Conservation (phyloP, 1,284 basidiomycete genomes). For the Microbotryomycetes sp. region DNA sequence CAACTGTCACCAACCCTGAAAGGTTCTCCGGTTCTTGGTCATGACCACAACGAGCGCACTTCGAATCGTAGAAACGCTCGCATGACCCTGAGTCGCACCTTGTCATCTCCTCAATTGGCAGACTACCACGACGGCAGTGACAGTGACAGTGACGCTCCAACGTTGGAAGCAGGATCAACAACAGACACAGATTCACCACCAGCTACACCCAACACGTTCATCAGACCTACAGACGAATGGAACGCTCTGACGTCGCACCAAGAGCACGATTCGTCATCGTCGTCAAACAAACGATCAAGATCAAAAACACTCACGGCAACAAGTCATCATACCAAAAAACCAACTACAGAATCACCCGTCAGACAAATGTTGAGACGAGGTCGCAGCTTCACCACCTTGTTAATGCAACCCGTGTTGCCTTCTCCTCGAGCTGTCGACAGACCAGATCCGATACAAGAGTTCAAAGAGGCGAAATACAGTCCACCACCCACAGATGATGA, state of each 20-base stretch:
- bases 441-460: slow-evolving; percentile 11
- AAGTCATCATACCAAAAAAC: too few species aligned
- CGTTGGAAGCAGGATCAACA: background rate
- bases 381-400: slow-evolving; percentile 28
- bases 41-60: background rate
- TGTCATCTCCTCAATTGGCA: background rate
- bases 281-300: background rate
- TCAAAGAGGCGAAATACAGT: background rate
- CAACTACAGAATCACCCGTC: background rate
- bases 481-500: slow-evolving; percentile 7
- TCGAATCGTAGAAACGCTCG: background rate
- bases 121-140: background rate
- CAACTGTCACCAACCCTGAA: slow-evolving; percentile 5
- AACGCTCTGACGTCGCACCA: background rate
- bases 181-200: background rate
- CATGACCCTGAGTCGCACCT: slow-evolving; percentile 1
- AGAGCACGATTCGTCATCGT: background rate
- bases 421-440: slow-evolving; percentile 15
- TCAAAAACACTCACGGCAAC: slow-evolving; percentile 12
- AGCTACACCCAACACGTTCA: background rate
- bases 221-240: background rate
- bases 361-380: slow-evolving; percentile 23
- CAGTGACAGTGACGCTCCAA: background rate
- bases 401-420: slow-evolving; percentile 7
- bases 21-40: slow-evolving; percentile 4